Percentiles rank a stretch among this genome's conserved stretches.
Conservation (phyloP, 352 stramenopile species). For the Sclerospora graminicola region DNA sequence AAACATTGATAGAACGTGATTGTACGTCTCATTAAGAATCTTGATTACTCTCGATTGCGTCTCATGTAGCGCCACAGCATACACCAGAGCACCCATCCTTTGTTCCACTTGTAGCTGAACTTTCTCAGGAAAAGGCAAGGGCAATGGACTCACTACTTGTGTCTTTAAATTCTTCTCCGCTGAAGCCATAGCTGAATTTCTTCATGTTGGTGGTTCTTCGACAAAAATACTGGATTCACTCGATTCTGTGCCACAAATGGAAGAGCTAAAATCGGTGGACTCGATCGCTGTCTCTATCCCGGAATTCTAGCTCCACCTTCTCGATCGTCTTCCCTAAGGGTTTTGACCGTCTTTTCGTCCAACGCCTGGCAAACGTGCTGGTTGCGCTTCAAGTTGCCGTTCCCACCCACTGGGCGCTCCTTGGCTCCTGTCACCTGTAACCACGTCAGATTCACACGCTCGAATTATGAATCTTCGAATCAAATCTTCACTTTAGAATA, state of each 20-base stretch:
- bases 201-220: conserved; percentile 9
- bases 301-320: conserved; percentile 22
- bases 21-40: conserved; percentile 11
- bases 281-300: too few relatives aligned
- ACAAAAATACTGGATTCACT: conserved; percentile 6
- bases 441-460: too few relatives aligned
- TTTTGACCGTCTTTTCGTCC: conserved; percentile 21
- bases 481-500: conserved; percentile 49
- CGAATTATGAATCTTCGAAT: too few relatives aligned
- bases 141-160: too few relatives aligned
- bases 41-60: not conserved
- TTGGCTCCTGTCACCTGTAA: conserved; percentile 62
- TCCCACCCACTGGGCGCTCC: conserved; percentile 17
- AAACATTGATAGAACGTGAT: not conserved
- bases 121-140: too few relatives aligned
- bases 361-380: conserved; percentile 36
- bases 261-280: too few relatives aligned
- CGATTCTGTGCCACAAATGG: conserved; percentile 5
- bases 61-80: conserved; percentile 17
- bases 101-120: too few relatives aligned
- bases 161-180: too few relatives aligned
- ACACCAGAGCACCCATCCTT: conserved; percentile 19
- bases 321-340: conserved; percentile 10
- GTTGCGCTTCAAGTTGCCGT: conserved; percentile 57
- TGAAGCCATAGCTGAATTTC: not conserved